Percentiles rank a stretch among this genome's conserved stretches.
Conservation (phyloP, 306 rosid genomes). For the Vigna angularis region DNA sequence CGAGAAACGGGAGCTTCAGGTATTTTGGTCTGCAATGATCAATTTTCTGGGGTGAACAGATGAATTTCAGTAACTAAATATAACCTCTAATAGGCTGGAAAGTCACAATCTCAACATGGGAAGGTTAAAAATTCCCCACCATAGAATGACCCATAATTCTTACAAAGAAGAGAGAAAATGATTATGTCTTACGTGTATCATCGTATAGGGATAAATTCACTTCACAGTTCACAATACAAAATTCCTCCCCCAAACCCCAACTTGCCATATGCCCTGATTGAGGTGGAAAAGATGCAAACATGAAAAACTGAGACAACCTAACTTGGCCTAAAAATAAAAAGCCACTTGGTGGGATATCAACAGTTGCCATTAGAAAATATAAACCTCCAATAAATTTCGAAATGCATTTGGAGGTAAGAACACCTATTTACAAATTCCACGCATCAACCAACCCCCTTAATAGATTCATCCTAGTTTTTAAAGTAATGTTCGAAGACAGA, state of each 20-base stretch:
- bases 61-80: too few species aligned
- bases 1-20: background rate
- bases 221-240: background rate
- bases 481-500: background rate
- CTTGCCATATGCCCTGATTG: slow-evolving; percentile 2
- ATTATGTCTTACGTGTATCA: background rate
- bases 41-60: background rate
- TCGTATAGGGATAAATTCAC: background rate
- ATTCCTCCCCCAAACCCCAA: background rate
- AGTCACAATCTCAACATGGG: background rate
- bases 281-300: slow-evolving; percentile 5
- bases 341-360: background rate
- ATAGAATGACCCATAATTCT: background rate
- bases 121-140: background rate
- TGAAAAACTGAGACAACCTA: slow-evolving; percentile 1
- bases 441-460: background rate
- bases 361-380: background rate
- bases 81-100: background rate
- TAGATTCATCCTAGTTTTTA: background rate
- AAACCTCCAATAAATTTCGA: background rate
- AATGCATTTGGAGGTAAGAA: background rate
- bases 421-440: background rate
- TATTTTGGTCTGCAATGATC: background rate
- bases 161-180: background rate
- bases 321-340: background rate